These are phyloP conservation scores for Neodidymelliopsis sp. DNA, from an alignment of 2,329 filamentous ascomycete species.

Conservation along the genomic window DNA sequence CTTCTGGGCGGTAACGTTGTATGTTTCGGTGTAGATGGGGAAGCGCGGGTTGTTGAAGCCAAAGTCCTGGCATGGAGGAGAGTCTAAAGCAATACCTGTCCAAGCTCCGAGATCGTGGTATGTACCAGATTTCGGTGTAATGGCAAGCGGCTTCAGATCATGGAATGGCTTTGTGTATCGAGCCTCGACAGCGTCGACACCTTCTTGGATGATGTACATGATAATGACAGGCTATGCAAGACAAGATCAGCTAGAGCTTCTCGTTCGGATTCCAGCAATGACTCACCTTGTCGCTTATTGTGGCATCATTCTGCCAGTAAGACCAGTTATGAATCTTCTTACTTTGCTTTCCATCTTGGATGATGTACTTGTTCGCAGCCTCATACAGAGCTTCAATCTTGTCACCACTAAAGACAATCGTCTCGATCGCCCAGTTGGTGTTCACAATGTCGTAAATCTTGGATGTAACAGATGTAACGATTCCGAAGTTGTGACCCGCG, in stretches of 20 bases:
- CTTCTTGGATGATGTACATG: conserved; percentile 37
- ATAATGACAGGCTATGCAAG: conserved; percentile 24
- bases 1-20: conserved; percentile 48
- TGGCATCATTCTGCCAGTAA: conserved; percentile 32
- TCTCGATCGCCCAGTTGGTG: conserved; percentile 33
- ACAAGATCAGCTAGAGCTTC: background rate
- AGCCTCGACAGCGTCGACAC: conserved; percentile 26
- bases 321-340: conserved; percentile 43
- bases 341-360: conserved; percentile 55
- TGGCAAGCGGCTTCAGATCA: conserved; percentile 22
- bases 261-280: background rate
- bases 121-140: conserved; percentile 24
- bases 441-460: conserved; percentile 53
- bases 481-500: conserved; percentile 66
- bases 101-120: conserved; percentile 34
- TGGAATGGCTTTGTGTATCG: conserved; percentile 34
- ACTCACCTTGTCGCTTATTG: conserved; percentile 25
- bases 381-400: conserved; percentile 60
- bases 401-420: conserved; percentile 47
- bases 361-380: conserved; percentile 55
- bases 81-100: conserved; percentile 32
- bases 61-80: conserved; percentile 37
- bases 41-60: conserved; percentile 37
- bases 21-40: conserved; percentile 32
- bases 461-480: conserved; percentile 55